Base-by-base conservation (phyloP, 2,329 filamentous ascomycete species). In the Diaporthe sp. region DNA sequence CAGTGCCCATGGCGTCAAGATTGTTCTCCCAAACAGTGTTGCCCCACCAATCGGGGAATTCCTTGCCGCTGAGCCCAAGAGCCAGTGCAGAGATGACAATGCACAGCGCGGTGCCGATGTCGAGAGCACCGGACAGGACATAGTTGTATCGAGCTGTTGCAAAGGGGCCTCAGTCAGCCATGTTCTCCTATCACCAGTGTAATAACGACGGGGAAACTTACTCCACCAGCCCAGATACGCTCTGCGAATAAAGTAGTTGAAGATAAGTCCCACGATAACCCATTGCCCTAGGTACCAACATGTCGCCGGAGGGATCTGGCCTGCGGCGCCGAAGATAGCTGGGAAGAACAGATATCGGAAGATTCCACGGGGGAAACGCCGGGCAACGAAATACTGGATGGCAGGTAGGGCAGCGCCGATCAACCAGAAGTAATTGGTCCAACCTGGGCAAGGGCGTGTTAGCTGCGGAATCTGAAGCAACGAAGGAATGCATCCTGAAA, bases 21-120 rank as follows among this genome's bases (percentile, higher is more conserved):
- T 76, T 73, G 22, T 55, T 68, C 20, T 61, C 58, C 22, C 60
- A 63, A 10, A 76, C 74, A 15, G 61, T 82, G 76, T 87, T 88
- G 1, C 87, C 87, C 88, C 88, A 89, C 88, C 90, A 92, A 0
- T 80, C 75, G 0, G 89, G 87, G 74, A 90, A 83, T 0, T 81
- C 72, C 7, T 85, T 84, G 72, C 82, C 82, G 57, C 87, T 88
- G 79, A 89, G 82, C 63, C 85, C 85, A 58, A 90, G 83, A 49
- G 85, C 84, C 31, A 90, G 81, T n/a, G 79, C 80, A 77, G 89
- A 88, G 57, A 91, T 85, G 49, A 91, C 81, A 63, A 91, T 87
- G 42, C 88, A 87, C n/a, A 92, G 80, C 0, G 88, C 89, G 1
- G 91, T 87, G n/a, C 90, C 90, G 55, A 89, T 87, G 71, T 91